Base-by-base conservation (phyloP, 2,329 filamentous ascomycete genomes). In the Claviceps paspali region DNA sequence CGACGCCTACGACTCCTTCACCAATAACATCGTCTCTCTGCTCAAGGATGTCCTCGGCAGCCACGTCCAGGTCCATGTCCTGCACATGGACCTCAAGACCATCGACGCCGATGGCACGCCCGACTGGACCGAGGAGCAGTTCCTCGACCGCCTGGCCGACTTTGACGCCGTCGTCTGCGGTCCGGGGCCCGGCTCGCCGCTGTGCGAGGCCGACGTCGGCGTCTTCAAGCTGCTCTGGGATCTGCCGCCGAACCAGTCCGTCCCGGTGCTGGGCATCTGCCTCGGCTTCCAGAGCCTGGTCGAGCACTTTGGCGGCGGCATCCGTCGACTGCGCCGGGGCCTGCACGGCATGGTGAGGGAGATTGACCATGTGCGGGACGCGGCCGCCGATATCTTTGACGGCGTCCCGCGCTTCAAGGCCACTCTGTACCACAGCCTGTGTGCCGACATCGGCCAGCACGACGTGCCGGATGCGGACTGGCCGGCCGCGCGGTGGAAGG, bases 1-100 rank as follows among this genome's bases (percentile, higher is more conserved):
- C 47, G 91, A 96, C 57, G 87, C 88, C 43, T 93, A 93, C 60
- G 91, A 98, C 63, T 95, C 87, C 29, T 98, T 95, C 60, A 84
- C 86, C 38, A 87, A 93, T 61, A 96, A 95, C 61, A 91, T 96
- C 50, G 76, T 92, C 37, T 78, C 82, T 5, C 72, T 94, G 24
- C 68, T 96, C 33, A 72, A 80, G 47, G 75, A 79, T 4, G 67
- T 74, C 3, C 67, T 93, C 7, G 61, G 68, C 41, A 80, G 73
- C 15, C 65, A 77, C 12, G 79, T 93, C 24, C 71, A 72, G 32
- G 72, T 55, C 11, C 46, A 57, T 29, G 53, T 61, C 29, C 45
- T 59, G 38, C 53, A 52, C 39, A 60, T 61, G 41, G 55, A 60
- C 41, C 45, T 60, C 22, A 49, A 49, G 33, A 52, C 82, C 30